These are phyloP conservation scores for Ceratobasidium sp. DNA, from an alignment of 1,284 basidiomycete species.

Conservation along the genomic window DNA sequence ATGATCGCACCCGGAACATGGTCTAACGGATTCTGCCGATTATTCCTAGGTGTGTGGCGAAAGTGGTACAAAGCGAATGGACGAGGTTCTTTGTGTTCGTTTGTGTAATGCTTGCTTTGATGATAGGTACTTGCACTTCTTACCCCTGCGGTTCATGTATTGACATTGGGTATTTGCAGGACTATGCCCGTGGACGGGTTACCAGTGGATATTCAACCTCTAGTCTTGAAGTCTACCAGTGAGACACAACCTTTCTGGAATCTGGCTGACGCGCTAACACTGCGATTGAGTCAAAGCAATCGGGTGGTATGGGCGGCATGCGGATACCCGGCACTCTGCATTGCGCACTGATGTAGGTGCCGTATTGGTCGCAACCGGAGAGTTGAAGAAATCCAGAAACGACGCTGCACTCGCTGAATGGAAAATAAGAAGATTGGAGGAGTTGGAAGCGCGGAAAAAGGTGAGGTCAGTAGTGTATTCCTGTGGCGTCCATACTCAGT, in stretches of 20 bases:
- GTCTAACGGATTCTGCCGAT: not conserved
- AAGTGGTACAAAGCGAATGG: not conserved
- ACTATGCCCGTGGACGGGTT: not conserved
- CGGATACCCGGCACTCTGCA: not conserved
- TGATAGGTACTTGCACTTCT: not conserved
- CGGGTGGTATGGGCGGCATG: not conserved
- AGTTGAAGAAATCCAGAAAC: not conserved
- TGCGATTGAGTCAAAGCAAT: not conserved
- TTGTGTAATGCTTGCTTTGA: not conserved
- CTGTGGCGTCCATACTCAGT: not conserved
- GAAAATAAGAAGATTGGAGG: not conserved
- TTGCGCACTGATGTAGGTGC: not conserved
- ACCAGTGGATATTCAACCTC: not conserved
- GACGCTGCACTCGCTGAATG: not conserved
- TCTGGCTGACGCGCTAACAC: not conserved
- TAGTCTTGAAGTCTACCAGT: constrained; percentile 6
- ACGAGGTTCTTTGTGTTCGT: not conserved
- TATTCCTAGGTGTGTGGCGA: not conserved
- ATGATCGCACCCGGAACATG: not conserved
- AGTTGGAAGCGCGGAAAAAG: not conserved
- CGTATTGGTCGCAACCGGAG: not conserved
- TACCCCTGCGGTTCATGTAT: not conserved
- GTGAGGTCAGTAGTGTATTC: too few species aligned
- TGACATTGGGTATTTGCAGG: not conserved
- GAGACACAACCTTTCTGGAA: not conserved